Conservation (phyloP, 164 flowering plant species). For the Vitis labrusca region DNA sequence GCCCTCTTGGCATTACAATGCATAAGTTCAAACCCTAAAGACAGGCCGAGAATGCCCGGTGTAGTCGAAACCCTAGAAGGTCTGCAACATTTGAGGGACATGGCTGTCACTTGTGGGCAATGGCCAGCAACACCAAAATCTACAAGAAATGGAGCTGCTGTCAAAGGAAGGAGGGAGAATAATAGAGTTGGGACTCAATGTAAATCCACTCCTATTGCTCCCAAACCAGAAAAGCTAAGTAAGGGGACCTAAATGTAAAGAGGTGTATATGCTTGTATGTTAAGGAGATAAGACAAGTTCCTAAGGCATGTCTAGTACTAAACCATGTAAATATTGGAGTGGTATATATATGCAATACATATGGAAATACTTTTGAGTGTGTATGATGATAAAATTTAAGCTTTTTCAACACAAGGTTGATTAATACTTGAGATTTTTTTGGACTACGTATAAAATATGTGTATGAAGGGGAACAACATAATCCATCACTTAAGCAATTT, state of each 20-base stretch:
- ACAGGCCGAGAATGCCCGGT: slow-evolving; percentile 73
- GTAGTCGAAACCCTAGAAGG: slow-evolving; percentile 66
- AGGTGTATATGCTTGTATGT: no score
- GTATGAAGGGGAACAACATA: no score
- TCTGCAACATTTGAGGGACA: slow-evolving; percentile 62
- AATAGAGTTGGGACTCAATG: neutral
- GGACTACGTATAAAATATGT: no score
- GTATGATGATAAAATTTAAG: no score
- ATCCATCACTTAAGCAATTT: no score
- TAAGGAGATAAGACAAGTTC: no score
- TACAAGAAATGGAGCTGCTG: slow-evolving; percentile 28
- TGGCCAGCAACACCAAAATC: slow-evolving; percentile 55
- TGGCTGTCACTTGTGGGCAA: slow-evolving; percentile 73
- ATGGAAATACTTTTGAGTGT: no score
- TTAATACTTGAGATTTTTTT: no score
- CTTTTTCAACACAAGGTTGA: no score
- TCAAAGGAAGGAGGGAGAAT: slow-evolving; percentile 19
- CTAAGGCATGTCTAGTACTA: no score
- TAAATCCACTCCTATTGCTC: slow-evolving; percentile 6
- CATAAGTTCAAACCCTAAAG: slow-evolving; percentile 73
- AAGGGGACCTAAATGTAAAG: neutral
- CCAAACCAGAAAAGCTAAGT: slow-evolving; percentile 15
- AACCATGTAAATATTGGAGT: no score
- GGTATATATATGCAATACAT: no score
- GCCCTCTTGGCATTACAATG: slow-evolving; percentile 71